Conservation (phyloP, 2,329 filamentous ascomycete genomes). For the Aspergillus phoenicis region DNA sequence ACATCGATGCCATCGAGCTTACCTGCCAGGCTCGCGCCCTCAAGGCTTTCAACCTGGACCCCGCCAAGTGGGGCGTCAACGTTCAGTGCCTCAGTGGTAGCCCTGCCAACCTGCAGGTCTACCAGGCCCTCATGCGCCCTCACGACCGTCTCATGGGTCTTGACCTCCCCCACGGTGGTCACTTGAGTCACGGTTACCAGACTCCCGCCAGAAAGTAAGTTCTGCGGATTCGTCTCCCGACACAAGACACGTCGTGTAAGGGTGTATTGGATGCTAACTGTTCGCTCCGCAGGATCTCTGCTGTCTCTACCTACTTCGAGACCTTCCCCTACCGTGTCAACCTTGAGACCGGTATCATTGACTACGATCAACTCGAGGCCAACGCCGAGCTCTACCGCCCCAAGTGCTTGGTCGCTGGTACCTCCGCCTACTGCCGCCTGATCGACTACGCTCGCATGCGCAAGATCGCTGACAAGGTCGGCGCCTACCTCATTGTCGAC, state of each 20-base stretch:
- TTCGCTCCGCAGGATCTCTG: conserved; percentile 70
- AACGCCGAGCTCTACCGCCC: conserved; percentile 86
- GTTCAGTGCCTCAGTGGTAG: conserved; percentile 91
- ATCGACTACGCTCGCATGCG: conserved; percentile 95
- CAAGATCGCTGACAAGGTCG: conserved; percentile 84
- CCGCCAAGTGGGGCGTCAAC: conserved; percentile 96
- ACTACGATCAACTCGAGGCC: conserved; percentile 90
- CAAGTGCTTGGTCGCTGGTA: conserved; percentile 92
- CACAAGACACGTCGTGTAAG: no score
- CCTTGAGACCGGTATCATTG: conserved; percentile 87
- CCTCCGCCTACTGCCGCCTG: conserved; percentile 91
- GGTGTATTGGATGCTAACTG: conserved; percentile 1
- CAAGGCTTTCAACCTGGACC: conserved; percentile 82
- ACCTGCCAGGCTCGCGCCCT: conserved; percentile 94
- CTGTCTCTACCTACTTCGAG: conserved; percentile 98
- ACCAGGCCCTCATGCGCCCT: conserved; percentile 89
- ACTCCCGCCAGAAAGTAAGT: conserved; percentile 81
- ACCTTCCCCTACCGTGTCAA: conserved; percentile 93
- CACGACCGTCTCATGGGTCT: conserved; percentile 97
- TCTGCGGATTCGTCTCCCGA: conserved; percentile 20
- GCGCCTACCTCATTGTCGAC: conserved; percentile 89
- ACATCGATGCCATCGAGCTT: conserved; percentile 94
- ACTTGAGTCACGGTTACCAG: conserved; percentile 96
- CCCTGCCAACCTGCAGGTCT: conserved; percentile 96
- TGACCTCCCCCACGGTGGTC: conserved; percentile 93